Base-by-base conservation (phyloP, 805 yeast genomes). In the Kodamaea hsintzibuensis region DNA sequence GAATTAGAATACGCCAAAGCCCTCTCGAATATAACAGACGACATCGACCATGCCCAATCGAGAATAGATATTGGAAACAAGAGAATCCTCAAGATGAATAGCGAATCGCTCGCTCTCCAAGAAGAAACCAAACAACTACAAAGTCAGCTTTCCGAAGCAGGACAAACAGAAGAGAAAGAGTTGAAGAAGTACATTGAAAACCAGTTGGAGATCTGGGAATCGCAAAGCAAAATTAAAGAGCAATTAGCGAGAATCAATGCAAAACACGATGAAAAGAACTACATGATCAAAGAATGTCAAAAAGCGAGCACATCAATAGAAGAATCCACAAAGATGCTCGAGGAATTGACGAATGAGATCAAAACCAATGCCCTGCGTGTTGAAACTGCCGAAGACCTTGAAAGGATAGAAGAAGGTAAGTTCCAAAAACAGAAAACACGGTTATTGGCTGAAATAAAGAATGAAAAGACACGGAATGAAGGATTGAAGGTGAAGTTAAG, bases 271-370 rank as follows among this genome's bases (percentile, higher is more conserved):
- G 96, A 91, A 61, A 79, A 76, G 46, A 81, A 74, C 49, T 91
- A 88, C 67, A 86, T 85, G 83, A 62, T 67, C 7, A 74, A 73
- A 30, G 93, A 89, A 64, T 78, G 82, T 30, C 69, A 68, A 16
- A 79, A 83, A 50, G 87, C 91, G 0, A 60, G 66, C 9, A 69
- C 67, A 7, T 79, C 91, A 0, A 74, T 80, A 0, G 57, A 58
- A 10, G 86, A 82, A 14, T 77, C 85, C 0, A 63, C 70, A 18
- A 52, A 54, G 0, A 71, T 72, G 51, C 59, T 75, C 13, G 59
- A 57, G 14, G 64, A 59, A 1, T 37, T 27, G 4, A 57, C 58
- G 9, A 63, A 60, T 1, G 59, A 68, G 13, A 57, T 64, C 38
- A 49, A 51, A 6, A 64, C 60, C 1, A 56, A 58, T 2, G 59